Evolutionary conservation across 2,329 filamentous ascomycete species (phyloP).

Genomic region (Paecilomyces sp.): DNA sequence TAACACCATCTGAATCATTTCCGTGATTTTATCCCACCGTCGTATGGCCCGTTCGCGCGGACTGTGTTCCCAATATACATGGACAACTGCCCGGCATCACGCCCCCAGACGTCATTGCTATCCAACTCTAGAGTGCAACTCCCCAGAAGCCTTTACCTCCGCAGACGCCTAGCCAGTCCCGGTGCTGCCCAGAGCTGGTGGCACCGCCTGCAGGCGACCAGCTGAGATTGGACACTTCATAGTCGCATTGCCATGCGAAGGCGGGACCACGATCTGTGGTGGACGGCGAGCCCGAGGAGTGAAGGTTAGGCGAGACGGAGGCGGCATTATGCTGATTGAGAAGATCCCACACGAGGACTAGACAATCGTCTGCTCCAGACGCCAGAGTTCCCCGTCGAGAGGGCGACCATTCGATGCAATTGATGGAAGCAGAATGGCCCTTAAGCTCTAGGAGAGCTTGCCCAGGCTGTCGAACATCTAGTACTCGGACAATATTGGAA

Average conservation of each 20-base stretch:
- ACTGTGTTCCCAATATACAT: background rate
- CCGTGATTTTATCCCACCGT: background rate
- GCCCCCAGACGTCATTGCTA: background rate
- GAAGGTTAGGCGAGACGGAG: slow-evolving; percentile 34
- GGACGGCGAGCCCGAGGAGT: slow-evolving; percentile 18
- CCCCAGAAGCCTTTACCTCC: slow-evolving; percentile 40
- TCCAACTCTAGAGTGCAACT: slow-evolving; percentile 15
- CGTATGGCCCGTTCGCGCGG: background rate
- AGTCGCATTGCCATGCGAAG: slow-evolving; percentile 40
- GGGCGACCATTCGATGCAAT: slow-evolving; percentile 94
- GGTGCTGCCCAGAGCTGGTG: slow-evolving; percentile 22
- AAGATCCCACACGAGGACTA: slow-evolving; percentile 91
- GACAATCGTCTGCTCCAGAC: slow-evolving; percentile 83
- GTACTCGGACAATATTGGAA: slow-evolving; percentile 83
- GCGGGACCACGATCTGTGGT: slow-evolving; percentile 37
- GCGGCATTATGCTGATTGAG: slow-evolving; percentile 57
- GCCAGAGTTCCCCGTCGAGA: slow-evolving; percentile 79
- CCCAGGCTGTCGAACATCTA: slow-evolving; percentile 92
- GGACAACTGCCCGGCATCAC: background rate
- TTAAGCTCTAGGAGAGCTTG: slow-evolving; percentile 90
- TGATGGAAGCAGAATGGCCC: slow-evolving; percentile 77
- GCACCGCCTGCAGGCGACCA: slow-evolving; percentile 39
- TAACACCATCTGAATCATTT: background rate
- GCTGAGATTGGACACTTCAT: slow-evolving; percentile 41
- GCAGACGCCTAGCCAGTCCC: slow-evolving; percentile 39